Base-by-base conservation (phyloP, 2,329 filamentous ascomycete species). In the Neofusicoccum sp. region DNA sequence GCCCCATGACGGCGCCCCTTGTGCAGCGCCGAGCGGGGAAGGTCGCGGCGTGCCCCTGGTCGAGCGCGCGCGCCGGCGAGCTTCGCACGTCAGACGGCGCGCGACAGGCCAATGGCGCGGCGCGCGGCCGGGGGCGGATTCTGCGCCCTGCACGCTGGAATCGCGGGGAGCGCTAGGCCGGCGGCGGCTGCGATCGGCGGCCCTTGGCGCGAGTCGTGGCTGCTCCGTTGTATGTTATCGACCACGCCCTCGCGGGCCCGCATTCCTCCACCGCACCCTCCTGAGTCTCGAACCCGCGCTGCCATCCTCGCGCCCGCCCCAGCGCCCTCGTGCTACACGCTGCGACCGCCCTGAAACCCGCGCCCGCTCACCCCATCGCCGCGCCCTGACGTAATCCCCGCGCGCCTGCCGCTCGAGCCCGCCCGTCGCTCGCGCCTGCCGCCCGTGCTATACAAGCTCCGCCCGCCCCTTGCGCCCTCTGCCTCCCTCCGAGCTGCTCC, bases 351-450 rank as follows among this genome's bases (percentile, higher is more conserved):
- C 44, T 26, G 16, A 8, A 40, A 20, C 51, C 26, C 16, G 24
- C 51, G n/a, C 34, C 11, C 11, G 12, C 34, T 16, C 20, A 4
- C 44, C 3, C 40, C 56, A 40, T 24, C 45, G 24, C 44, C 43
- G 33, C 28, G 36, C n/a, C 38, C 58, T 54, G 58, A 54, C 58
- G 58, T 60, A 60, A 60, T 40, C 58, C 6, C 12, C 20, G 33
- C 16, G 41, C 30, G 45, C 26, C 47, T 51, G 36, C 36, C 45
- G 36, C 36, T 43, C 44, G 26, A 12, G 24, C 26, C 36, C 34
- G 12, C 30, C 58, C 16, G 30, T 58, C 36, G 43, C 47, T 5
- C 40, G n/a, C 30, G 31, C 26, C 56, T 34, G 30, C 24, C 49
- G 49, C 24, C 38, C 51, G 28, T 38, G 51, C 36, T 28, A 56